Evolutionary conservation across 306 rosid species (phyloP).

Genomic region (Rosa rugosa): DNA sequence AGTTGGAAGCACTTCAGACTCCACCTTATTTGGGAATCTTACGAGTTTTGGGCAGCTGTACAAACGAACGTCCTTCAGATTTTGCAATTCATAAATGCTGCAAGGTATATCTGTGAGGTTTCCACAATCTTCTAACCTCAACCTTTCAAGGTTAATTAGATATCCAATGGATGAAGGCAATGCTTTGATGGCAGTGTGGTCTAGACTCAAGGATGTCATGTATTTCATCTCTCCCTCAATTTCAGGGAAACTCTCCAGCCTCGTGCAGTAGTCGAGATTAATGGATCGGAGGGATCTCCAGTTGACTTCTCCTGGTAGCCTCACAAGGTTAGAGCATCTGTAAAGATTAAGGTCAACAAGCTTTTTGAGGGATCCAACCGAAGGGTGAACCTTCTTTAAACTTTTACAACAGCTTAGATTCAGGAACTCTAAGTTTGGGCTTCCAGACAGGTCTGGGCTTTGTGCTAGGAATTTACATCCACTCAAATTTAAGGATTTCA

Average conservation of each 20-base stretch:
- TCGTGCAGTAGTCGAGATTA: neutral
- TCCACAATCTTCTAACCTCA: rapidly evolving
- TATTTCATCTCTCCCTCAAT: neutral
- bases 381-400: neutral
- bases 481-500: neutral
- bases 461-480: neutral
- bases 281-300: neutral
- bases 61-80: too few relatives aligned
- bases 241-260: conserved; percentile 7
- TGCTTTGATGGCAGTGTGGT: neutral
- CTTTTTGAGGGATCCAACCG: neutral
- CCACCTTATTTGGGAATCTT: neutral
- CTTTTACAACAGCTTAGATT: neutral
- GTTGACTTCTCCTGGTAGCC: conserved; percentile 6
- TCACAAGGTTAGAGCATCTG: neutral
- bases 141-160: neutral
- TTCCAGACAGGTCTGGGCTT: neutral
- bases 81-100: neutral
- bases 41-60: neutral
- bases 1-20: too few relatives aligned
- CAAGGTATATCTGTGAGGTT: neutral
- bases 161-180: neutral
- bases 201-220: neutral
- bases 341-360: neutral
- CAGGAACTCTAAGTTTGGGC: neutral